Evolutionary conservation across 164 flowering plant species (phyloP), one percentile per base, ranked within the genome.

Genomic region (Berberis vulgaris): DNA sequence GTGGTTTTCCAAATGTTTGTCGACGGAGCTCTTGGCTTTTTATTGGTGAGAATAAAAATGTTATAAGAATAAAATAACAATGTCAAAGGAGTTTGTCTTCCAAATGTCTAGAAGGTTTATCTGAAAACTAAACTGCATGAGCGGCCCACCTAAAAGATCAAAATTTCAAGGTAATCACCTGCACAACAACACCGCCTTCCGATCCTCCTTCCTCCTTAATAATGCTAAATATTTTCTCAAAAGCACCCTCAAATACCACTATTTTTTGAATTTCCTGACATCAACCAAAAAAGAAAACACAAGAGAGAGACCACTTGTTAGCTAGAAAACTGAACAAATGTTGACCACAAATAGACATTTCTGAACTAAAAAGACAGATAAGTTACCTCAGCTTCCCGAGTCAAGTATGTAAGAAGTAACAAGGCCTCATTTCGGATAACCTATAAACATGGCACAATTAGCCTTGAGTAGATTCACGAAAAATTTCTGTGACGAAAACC

Each of bases 151-250:
- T 39, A 6, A 58, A 53, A 58, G 52, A 47, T 43, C 41, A 62
- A 38, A 26, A 63, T 40, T 67, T 11, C 41, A 47, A 53, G 26
- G 55, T 41, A 59, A 55, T 76, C 65, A 94, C 99, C 97, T 95
- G 99, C 62, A 95, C 99, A 76, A 95, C 99, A 68, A 95, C 97
- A 66, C 97, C 99, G 50, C 99, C 99, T 59, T 91, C 99, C 57
- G 99, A 85, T 52, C 92, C 97, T 61, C 99, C 99, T 76, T 95
- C 99, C 79, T 89, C 99, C 72, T 81, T 95, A 45, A 95, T 83
- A 53, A 95, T 89, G 74, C 92, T 86, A 76, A 95, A 95, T 9
- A 95, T 91, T 78, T 95, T 95, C 70, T 95, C 99, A 76, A 95
- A 89, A 60, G 90, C 97, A 66, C 97, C 96, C 81, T 94, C 99